These are phyloP conservation scores for Penicillium paradoxum DNA, from an alignment of 495 filamentous ascomycete genomes.

Conservation along the genomic window DNA sequence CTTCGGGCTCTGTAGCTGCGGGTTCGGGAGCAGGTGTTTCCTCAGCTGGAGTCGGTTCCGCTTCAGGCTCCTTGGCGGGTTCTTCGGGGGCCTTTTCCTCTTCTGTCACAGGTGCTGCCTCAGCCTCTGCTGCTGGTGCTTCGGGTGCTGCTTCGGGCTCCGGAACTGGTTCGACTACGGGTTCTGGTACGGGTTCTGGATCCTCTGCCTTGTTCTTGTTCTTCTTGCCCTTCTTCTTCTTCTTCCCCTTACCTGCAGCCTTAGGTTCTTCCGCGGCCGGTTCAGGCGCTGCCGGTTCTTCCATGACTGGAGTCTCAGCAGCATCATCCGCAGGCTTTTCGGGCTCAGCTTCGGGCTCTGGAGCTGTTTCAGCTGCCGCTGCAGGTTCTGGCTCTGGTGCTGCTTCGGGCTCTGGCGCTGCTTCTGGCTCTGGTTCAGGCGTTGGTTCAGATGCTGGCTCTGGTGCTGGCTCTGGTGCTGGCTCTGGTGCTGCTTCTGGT, in stretches of 20 bases:
- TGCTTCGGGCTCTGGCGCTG: neutral
- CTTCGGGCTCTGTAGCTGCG: neutral
- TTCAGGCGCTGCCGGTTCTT: neutral
- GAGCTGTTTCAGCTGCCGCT: neutral
- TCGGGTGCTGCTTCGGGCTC: neutral
- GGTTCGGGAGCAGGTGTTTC: slow-evolving; percentile 12
- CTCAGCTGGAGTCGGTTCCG: slow-evolving; percentile 1
- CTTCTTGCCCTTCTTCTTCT: slow-evolving; percentile 2
- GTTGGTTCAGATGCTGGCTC: neutral
- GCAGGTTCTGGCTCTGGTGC: neutral
- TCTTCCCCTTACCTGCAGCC: slow-evolving; percentile 9
- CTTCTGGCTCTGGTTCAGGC: slow-evolving; percentile 1
- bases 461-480: neutral
- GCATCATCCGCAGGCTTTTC: slow-evolving; percentile 1
- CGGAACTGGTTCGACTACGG: neutral
- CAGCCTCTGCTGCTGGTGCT: neutral
- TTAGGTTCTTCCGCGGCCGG: neutral
- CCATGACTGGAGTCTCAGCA: neutral
- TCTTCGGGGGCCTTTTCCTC: slow-evolving; percentile 8
- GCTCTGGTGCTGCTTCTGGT: slow-evolving; percentile 2
- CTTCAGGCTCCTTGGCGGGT: neutral
- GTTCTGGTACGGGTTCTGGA: neutral
- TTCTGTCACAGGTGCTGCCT: neutral
- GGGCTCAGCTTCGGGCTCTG: neutral
- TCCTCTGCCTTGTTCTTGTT: no score